Evolutionary conservation across 768 basidiomycete species (phyloP).

Genomic region (Ramaria sp.): DNA sequence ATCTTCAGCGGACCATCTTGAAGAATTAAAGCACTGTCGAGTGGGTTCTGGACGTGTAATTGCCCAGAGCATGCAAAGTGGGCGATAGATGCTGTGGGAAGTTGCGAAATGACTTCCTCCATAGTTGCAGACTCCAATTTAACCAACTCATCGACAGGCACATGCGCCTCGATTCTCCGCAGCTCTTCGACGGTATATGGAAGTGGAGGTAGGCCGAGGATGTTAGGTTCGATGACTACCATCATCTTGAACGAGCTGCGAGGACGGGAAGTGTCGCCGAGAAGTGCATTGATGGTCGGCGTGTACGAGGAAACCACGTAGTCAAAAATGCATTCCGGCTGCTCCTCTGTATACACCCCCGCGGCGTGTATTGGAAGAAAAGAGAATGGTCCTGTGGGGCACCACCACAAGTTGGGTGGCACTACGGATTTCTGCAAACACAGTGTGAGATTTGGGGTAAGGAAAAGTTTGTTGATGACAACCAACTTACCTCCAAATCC

Average conservation of each 20-base stretch:
- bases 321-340: constrained; percentile 6
- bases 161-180: background rate
- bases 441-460: too few relatives aligned
- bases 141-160: background rate
- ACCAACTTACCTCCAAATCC: background rate
- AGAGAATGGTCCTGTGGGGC: constrained; percentile 23
- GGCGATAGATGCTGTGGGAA: constrained; percentile 14
- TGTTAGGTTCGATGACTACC: constrained; percentile 11
- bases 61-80: constrained; percentile 25
- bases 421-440: background rate
- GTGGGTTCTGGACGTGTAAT: constrained; percentile 16
- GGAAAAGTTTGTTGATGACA: background rate
- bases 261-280: background rate
- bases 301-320: constrained; percentile 25
- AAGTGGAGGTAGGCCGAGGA: constrained; percentile 11
- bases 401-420: constrained; percentile 18
- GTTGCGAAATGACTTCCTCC: background rate
- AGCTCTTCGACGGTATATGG: constrained; percentile 11
- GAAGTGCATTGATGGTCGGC: constrained; percentile 20
- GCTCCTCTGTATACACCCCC: constrained; percentile 17
- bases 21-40: constrained; percentile 19
- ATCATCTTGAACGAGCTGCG: constrained; percentile 3
- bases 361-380: constrained; percentile 33
- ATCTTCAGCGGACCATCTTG: constrained; percentile 16
- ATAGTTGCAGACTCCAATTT: background rate